A percentile compares a stretch with the other conserved stretches of the same genome.
Evolutionary conservation across 768 basidiomycete species (phyloP).

Genomic region (Chiua virens): DNA sequence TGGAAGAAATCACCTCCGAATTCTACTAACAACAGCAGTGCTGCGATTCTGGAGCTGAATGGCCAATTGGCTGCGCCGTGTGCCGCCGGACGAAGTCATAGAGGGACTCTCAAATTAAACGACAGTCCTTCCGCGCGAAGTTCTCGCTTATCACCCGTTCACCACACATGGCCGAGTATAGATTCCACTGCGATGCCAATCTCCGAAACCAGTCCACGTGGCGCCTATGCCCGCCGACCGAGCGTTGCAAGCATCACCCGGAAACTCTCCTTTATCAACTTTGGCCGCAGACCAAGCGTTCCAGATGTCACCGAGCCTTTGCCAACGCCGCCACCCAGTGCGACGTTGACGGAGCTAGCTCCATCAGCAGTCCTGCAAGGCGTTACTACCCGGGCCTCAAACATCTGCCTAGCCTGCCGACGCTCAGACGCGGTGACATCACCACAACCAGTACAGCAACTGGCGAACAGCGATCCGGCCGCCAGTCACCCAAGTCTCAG

Average conservation of each 20-base stretch:
- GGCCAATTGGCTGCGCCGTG: conserved; percentile 2
- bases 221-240: conserved; percentile 16
- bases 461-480: background rate
- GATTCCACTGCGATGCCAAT: conserved; percentile 15
- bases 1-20: conserved; percentile 26
- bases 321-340: conserved; percentile 17
- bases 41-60: conserved; percentile 11
- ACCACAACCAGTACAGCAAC: background rate
- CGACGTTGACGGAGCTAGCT: conserved; percentile 14
- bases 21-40: conserved; percentile 10
- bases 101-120: conserved; percentile 7
- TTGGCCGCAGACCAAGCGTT: conserved; percentile 25
- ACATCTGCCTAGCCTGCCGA: conserved; percentile 27
- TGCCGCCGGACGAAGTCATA: conserved; percentile 3
- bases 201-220: conserved; percentile 8
- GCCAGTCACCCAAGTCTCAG: conserved; percentile 17
- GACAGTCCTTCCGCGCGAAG: conserved; percentile 22
- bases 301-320: conserved; percentile 20
- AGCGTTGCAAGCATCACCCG: conserved; percentile 33
- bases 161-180: conserved; percentile 21
- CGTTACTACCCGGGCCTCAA: conserved; percentile 17
- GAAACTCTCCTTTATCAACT: conserved; percentile 32
- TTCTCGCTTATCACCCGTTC: conserved; percentile 13
- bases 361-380: conserved; percentile 15
- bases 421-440: conserved; percentile 9